Percentiles rank a stretch among this genome's conserved stretches.
Evolutionary conservation across 495 filamentous ascomycete species (phyloP).

Genomic region (Hypoxylon crocopeplum): DNA sequence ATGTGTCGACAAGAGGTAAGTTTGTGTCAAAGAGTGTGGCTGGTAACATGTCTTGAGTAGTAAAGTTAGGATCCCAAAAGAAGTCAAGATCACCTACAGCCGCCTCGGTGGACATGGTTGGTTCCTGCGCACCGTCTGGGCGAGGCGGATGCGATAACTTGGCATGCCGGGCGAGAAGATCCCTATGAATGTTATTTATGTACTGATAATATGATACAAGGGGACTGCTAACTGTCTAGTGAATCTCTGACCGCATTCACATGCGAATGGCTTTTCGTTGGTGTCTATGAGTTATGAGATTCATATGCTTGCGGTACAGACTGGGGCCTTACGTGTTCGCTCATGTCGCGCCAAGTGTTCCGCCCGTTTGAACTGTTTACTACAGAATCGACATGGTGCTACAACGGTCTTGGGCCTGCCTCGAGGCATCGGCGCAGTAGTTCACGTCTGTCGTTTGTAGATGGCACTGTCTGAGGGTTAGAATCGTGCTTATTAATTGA

Average conservation of each 20-base stretch:
- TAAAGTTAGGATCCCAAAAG: conserved; percentile 22
- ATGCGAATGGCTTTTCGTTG: conserved; percentile 62
- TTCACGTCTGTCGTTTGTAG: background rate
- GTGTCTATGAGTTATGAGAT: conserved; percentile 40
- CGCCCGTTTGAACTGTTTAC: conserved; percentile 57
- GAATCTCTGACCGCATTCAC: conserved; percentile 60
- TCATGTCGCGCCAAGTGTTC: conserved; percentile 63
- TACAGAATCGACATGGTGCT: conserved; percentile 56
- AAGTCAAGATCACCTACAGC: conserved; percentile 2
- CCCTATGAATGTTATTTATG: background rate
- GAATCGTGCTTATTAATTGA: background rate
- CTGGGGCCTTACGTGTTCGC: conserved; percentile 47
- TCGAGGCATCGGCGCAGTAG: conserved; percentile 27
- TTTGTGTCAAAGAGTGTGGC: conserved; percentile 8
- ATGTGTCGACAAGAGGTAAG: background rate
- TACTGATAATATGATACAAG: background rate
- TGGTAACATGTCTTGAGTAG: conserved; percentile 10
- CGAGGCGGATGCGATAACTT: conserved; percentile 1
- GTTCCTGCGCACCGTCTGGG: background rate
- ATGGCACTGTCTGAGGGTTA: background rate
- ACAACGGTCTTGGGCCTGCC: conserved; percentile 14
- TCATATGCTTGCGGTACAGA: background rate
- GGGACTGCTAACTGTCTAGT: conserved; percentile 44
- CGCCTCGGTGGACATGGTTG: background rate
- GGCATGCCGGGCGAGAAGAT: conserved; percentile 20